Percentiles rank a stretch among this genome's conserved stretches.
These are phyloP conservation scores for Cyclotella kingstonii DNA, from an alignment of 108 stramenopile genomes.

Conservation along the genomic window DNA sequence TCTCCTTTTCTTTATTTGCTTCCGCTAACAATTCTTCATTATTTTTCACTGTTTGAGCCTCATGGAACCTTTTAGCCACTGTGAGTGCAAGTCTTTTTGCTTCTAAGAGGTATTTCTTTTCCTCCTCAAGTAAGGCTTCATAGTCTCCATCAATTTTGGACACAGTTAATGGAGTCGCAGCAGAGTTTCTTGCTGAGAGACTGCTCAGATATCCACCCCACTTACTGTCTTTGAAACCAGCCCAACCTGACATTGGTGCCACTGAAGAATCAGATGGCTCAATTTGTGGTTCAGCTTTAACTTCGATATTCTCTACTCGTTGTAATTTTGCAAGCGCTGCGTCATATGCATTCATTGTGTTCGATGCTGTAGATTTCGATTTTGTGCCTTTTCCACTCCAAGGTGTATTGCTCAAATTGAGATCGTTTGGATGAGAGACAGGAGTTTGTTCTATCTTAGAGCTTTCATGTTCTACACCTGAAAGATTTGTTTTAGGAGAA, in stretches of 20 bases:
- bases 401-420: not conserved
- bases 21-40: slow-evolving; percentile 19
- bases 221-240: slow-evolving; percentile 21
- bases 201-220: slow-evolving; percentile 24
- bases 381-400: too few relatives aligned
- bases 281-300: not conserved
- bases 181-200: slow-evolving; percentile 2
- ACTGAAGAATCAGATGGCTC: slow-evolving; percentile 3
- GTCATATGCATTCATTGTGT: slow-evolving; percentile 29
- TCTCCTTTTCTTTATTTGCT: slow-evolving; percentile 18
- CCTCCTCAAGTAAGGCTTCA: slow-evolving; percentile 21
- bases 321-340: slow-evolving; percentile 4
- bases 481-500: not conserved
- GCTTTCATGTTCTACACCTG: not conserved
- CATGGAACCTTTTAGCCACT: slow-evolving; percentile 29
- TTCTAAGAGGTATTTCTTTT: slow-evolving; percentile 26
- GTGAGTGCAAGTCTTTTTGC: slow-evolving; percentile 25
- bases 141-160: slow-evolving; percentile 7
- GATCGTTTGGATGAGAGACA: not conserved
- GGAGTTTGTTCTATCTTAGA: not conserved
- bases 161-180: not conserved
- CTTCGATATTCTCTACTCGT: not conserved
- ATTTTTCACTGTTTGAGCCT: slow-evolving; percentile 18
- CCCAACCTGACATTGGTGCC: slow-evolving; percentile 33
- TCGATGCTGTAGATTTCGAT: not conserved